These are phyloP conservation scores for Pyricularia grisea DNA, from an alignment of 2,329 filamentous ascomycete genomes.

Conservation along the genomic window DNA sequence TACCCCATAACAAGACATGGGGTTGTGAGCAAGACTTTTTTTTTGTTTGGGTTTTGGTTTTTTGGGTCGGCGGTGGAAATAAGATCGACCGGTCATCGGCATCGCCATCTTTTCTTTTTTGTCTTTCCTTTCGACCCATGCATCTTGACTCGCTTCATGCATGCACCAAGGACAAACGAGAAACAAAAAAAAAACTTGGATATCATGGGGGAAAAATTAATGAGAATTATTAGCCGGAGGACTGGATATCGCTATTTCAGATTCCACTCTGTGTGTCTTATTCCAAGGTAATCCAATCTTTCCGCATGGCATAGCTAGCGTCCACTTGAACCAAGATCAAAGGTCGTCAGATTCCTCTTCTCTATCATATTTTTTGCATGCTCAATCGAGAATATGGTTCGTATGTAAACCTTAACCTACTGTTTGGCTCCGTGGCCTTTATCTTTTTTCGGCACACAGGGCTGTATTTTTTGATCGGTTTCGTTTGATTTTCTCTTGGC, in stretches of 20 bases:
- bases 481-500: not conserved
- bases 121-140: not conserved
- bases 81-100: not conserved
- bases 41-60: not conserved
- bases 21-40: not conserved
- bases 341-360: not conserved
- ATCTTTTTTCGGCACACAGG: too few species aligned
- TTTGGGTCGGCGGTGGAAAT: not conserved
- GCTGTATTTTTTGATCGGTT: too few species aligned
- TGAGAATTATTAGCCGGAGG: not conserved
- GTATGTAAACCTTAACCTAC: too few species aligned
- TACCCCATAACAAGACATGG: not conserved
- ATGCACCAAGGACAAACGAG: not conserved
- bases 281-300: not conserved
- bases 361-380: not conserved
- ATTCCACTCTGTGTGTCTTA: not conserved
- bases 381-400: too few species aligned
- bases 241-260: not conserved
- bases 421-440: too few species aligned
- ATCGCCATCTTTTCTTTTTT: not conserved
- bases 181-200: not conserved
- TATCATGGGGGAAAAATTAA: not conserved
- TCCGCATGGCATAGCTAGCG: not conserved
- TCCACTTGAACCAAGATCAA: not conserved
- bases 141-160: slow-evolving; percentile 1